These are phyloP conservation scores for Tetratostichococcus sp. DNA, from an alignment of 139 green algal species.

Conservation along the genomic window DNA sequence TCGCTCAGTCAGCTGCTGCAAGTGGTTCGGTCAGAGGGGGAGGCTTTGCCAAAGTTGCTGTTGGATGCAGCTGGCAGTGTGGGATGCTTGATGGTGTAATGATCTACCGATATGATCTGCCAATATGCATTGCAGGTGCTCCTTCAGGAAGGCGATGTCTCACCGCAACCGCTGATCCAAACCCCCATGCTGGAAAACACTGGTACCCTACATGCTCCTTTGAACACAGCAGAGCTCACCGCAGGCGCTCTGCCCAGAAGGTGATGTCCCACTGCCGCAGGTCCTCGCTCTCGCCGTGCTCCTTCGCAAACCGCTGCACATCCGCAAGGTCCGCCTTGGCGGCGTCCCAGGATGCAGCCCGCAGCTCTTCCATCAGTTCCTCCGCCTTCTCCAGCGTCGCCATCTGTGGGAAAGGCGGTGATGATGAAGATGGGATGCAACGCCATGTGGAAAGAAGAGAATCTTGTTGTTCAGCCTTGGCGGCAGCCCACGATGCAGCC, in stretches of 20 bases:
- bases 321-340: constrained; percentile 78
- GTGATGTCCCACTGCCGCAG: constrained; percentile 78
- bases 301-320: constrained; percentile 38
- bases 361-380: constrained; percentile 89
- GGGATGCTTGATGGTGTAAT: too few species aligned
- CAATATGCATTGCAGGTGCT: too few species aligned
- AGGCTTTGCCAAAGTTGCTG: too few species aligned
- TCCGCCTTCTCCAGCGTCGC: constrained; percentile 70
- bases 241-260: constrained; percentile 89
- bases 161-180: too few species aligned
- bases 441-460: too few species aligned
- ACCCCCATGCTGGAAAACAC: too few species aligned
- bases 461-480: constrained; percentile 1
- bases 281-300: constrained; percentile 15
- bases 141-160: too few species aligned
- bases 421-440: not conserved
- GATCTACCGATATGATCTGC: too few species aligned
- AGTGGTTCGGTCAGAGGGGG: too few species aligned
- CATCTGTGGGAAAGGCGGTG: constrained; percentile 51
- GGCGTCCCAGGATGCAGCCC: constrained; percentile 52
- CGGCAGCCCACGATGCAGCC: constrained; percentile 48
- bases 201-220: too few species aligned
- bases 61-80: too few species aligned
- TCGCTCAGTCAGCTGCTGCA: too few species aligned
- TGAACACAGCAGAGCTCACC: constrained; percentile 24